Evolutionary conservation across 495 filamentous ascomycete genomes (phyloP).

Genomic region (Penicillium psychrofluorescens): DNA sequence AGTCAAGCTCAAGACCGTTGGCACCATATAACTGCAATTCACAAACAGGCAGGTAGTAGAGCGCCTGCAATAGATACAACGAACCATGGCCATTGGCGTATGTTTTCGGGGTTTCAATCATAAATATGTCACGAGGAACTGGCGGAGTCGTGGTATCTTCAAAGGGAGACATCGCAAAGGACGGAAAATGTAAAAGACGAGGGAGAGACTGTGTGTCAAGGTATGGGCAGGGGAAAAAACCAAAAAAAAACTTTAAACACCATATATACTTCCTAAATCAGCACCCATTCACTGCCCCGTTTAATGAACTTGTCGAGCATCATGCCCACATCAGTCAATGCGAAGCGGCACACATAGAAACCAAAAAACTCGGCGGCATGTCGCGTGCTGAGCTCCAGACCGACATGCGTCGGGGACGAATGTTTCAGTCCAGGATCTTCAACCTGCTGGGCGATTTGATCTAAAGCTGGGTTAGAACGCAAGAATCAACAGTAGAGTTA

Average conservation of each 20-base stretch:
- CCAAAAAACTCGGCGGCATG: constrained; percentile 98
- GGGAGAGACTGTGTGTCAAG: no score
- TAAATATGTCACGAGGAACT: constrained; percentile 9
- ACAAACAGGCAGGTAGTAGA: no score
- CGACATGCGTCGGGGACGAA: constrained; percentile 78
- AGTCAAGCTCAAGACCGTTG: no score
- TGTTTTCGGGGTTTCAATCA: constrained; percentile 17
- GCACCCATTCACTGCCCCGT: constrained; percentile 90
- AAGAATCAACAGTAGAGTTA: background rate
- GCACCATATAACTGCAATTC: no score
- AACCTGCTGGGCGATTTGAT: constrained; percentile 93
- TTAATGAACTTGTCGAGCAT: constrained; percentile 97
- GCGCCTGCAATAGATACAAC: constrained; percentile 6
- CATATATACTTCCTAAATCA: constrained; percentile 33
- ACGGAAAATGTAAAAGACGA: no score
- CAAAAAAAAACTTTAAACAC: background rate
- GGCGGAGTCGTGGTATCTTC: constrained; percentile 27
- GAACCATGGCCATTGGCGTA: constrained; percentile 12
- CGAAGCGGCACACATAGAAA: constrained; percentile 93
- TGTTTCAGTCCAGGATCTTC: constrained; percentile 88
- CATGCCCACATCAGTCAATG: constrained; percentile 72
- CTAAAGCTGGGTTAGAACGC: constrained; percentile 37
- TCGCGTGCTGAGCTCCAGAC: constrained; percentile 83
- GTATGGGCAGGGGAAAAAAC: background rate
- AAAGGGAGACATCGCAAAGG: constrained; percentile 3